Base-by-base conservation (phyloP, 371 early-diverging fungal genomes). In the Homolaphlyctis polyrhiza region DNA sequence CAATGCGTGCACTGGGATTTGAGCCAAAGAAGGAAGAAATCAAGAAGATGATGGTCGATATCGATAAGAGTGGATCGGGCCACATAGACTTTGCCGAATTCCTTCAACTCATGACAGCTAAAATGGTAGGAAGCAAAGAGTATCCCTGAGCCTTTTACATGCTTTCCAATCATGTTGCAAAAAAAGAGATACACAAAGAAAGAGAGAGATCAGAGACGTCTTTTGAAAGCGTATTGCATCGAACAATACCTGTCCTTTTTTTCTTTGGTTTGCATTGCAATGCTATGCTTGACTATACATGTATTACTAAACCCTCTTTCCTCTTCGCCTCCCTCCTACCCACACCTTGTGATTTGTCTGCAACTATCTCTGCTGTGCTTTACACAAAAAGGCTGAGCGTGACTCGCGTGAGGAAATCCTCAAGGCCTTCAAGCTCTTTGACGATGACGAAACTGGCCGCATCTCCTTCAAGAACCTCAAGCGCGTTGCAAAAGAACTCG, bases 401-500 rank as follows among this genome's bases (percentile, higher is more conserved):
- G 34, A 47, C 62, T 66, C 66, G 13, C 27, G 58, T 0, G 67
- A 66, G 43, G 71, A 70, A 47, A 70, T 70, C 64, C 25, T 16
- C 30, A 28, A 43, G 28, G 51, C 64, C 29, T 70, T 70, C 35
- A 16, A 32, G 29, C 57, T 66, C 25, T 66, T 62, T 54, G 60
- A 62, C 6, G 60, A 63, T 23, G 50, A 50, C 23, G 60, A 50
- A 14, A 60, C 59, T n/a, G 51, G 63, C 55, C 52, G 52, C 16
- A 63, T 65, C 30, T 45, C 48, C 1, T 54, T 85, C 61, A 78
- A 79, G 54, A 79, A 81, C 35, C 60, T 73, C 11, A 55, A 62
- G 27, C 45, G 64, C 25, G 65, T 71, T 4, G 84, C 88, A 33
- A 62, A 67, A 14, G 74, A 81, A 45, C 71, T 89, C 1, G 87